Evolutionary conservation across 805 yeast genomes (phyloP).

Genomic region (Saccharomycopsis synnaedendra): DNA sequence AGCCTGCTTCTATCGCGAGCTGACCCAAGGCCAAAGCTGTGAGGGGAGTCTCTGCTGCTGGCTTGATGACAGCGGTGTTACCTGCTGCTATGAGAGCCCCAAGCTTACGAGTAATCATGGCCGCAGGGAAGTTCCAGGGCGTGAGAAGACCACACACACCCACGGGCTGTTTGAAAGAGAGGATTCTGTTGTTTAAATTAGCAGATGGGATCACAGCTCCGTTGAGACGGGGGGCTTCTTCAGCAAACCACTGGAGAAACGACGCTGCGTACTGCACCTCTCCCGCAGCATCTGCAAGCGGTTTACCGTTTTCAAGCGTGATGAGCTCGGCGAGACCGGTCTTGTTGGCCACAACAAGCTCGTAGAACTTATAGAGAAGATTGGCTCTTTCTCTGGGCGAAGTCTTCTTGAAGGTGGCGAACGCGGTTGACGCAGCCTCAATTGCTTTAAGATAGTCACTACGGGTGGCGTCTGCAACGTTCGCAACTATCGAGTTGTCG

Average conservation of each 20-base stretch:
- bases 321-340: conserved; percentile 56
- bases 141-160: conserved; percentile 74
- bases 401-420: conserved; percentile 38
- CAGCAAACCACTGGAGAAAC: conserved; percentile 73
- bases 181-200: conserved; percentile 35
- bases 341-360: conserved; percentile 42
- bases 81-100: conserved; percentile 78
- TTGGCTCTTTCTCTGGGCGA: conserved; percentile 46
- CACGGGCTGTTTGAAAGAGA: conserved; percentile 60
- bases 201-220: conserved; percentile 60
- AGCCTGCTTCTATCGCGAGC: conserved; percentile 54
- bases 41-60: conserved; percentile 68
- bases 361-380: conserved; percentile 40
- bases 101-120: conserved; percentile 64
- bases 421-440: conserved; percentile 40
- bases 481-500: conserved; percentile 32
- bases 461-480: conserved; percentile 39
- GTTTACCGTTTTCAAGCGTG: conserved; percentile 67
- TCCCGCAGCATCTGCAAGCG: conserved; percentile 59
- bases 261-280: conserved; percentile 57
- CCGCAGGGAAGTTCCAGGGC: conserved; percentile 80
- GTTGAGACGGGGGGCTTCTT: conserved; percentile 60
- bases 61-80: conserved; percentile 66
- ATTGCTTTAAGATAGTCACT: conserved; percentile 44
- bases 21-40: conserved; percentile 58